These are phyloP conservation scores for Claviceps fusiformis DNA, from an alignment of 2,329 filamentous ascomycete species.

Conservation along the genomic window DNA sequence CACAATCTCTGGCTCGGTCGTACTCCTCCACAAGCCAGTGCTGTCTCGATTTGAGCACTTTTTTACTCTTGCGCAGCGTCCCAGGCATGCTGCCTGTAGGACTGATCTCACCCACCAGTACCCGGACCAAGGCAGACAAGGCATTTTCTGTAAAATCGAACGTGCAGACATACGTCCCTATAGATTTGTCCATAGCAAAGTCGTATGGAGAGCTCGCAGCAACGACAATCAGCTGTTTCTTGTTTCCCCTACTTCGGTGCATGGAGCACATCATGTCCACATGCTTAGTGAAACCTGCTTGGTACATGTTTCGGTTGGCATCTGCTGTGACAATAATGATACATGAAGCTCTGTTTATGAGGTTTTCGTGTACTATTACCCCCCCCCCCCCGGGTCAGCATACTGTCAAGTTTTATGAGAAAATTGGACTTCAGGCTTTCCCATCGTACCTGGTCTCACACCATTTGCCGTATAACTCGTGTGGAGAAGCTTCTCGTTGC, in stretches of 20 bases:
- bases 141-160: constrained; percentile 95
- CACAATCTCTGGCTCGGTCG: constrained; percentile 62
- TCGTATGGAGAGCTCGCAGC: constrained; percentile 94
- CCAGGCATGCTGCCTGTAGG: constrained; percentile 50
- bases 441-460: constrained; percentile 52
- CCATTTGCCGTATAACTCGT: constrained; percentile 94
- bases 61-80: constrained; percentile 75
- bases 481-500: constrained; percentile 77
- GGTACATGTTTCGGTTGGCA: constrained; percentile 85
- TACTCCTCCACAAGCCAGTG: constrained; percentile 91
- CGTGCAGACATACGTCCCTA: constrained; percentile 87
- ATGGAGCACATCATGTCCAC: constrained; percentile 91
- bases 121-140: constrained; percentile 69
- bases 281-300: constrained; percentile 90
- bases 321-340: constrained; percentile 89
- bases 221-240: constrained; percentile 82
- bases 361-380: constrained; percentile 62
- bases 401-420: not conserved
- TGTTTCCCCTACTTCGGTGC: constrained; percentile 60
- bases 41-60: constrained; percentile 75
- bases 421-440: not conserved
- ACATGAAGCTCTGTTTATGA: constrained; percentile 76
- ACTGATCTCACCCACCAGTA: constrained; percentile 62
- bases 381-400: constrained; percentile 4
- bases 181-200: constrained; percentile 82